Conservation (phyloP, 441 rosid species). For the Pelargonium myrrhifolium region DNA sequence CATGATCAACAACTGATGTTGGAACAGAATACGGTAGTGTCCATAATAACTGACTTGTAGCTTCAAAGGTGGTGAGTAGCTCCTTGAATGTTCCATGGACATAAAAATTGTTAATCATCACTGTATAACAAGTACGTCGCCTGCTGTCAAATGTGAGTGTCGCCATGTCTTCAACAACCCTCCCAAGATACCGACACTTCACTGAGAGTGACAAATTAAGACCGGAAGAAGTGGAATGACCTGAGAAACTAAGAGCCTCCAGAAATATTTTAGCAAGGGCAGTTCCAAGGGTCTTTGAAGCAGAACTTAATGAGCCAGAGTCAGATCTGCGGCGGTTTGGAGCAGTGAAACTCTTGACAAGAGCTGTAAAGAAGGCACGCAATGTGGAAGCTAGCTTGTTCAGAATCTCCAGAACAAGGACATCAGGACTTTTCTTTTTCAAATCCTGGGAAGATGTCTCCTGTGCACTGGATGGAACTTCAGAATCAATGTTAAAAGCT, state of each 20-base stretch:
- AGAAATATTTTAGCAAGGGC: conserved; percentile 75
- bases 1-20: conserved; percentile 45
- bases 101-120: conserved; percentile 83
- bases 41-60: conserved; percentile 90
- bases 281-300: conserved; percentile 80
- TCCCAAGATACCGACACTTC: conserved; percentile 91
- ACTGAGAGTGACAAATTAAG: conserved; percentile 55
- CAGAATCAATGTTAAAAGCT: conserved; percentile 67
- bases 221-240: conserved; percentile 54
- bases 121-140: conserved; percentile 70
- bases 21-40: conserved; percentile 50
- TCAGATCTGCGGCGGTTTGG: conserved; percentile 93
- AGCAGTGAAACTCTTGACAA: conserved; percentile 87
- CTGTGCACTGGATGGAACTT: conserved; percentile 43
- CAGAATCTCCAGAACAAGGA: conserved; percentile 58
- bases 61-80: conserved; percentile 89
- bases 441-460: conserved; percentile 55
- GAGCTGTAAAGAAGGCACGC: conserved; percentile 71
- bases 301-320: conserved; percentile 61
- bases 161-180: conserved; percentile 76
- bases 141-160: conserved; percentile 74
- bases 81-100: conserved; percentile 88
- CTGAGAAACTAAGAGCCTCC: conserved; percentile 79
- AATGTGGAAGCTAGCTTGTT: conserved; percentile 67
- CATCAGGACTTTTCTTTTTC: conserved; percentile 77